Evolutionary conservation across 2,329 filamentous ascomycete genomes (phyloP), one percentile per base, ranked within the genome.

Genomic region (Ophioceras dolichostomum): DNA sequence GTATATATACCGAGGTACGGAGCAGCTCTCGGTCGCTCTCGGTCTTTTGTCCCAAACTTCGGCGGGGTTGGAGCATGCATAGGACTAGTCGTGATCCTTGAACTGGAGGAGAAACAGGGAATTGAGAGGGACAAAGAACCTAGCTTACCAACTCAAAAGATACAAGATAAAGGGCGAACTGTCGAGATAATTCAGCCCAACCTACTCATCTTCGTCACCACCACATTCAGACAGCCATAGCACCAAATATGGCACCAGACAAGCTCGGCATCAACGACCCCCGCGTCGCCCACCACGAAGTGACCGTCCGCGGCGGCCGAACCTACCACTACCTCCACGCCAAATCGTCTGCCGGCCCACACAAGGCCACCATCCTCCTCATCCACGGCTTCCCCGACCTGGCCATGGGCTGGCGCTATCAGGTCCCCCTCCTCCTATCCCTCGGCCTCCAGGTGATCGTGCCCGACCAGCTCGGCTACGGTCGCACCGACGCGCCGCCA

Each of bases 391-490:
- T 79, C 61, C 88, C 88, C 1, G 87, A 94, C 58, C 60, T 91
- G 14, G 74, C 76, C 8, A 77, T 87, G 52, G 86, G 82, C 52
- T 96, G 89, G 89, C 79, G 88, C 43, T 80, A 84, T 59, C 88
- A 95, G 58, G 82, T 95, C 41, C 87, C 88, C 1, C 60, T 76
- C 47, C 69, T 96, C 17, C 58, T 82, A 24, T 68, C 77, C 5
- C 65, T 85, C 39, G 81, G 80, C 17, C 73, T 89, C 45, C 75
- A 82, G 39, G 85, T 94, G 38, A 75, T 96, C 18, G 84, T 76
- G 10, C 83, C 86, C 0, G 86, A 95, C 58, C 79, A 87, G 67
- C 71, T 94, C 48, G 89, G 89, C 44, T 96, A 91, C 55, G 84
- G 83, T 19, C 71, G 75, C 41, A 91, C 84, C 19, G 80, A 68